Base-by-base conservation (phyloP, 1,284 basidiomycete species). In the Leccinum solheimii region DNA sequence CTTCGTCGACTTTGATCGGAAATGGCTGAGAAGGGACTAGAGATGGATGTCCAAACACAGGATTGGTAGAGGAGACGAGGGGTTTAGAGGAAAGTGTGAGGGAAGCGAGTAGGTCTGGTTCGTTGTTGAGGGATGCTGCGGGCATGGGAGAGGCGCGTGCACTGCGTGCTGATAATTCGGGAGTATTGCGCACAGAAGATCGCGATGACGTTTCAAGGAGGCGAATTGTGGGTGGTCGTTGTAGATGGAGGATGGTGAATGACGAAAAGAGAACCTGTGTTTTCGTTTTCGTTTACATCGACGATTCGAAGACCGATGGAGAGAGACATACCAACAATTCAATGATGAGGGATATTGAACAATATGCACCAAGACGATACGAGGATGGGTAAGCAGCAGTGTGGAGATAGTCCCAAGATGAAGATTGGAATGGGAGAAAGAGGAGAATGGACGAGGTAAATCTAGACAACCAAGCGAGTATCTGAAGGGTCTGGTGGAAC, bases 21-120 rank as follows among this genome's bases (percentile, higher is more conserved):
- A 57, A 62, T 51, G 34, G 63, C 54, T 57, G 57, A 11, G 74
- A 65, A n/a, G 69, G 65, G 3, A 73, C 48, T 54, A 69, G 72
- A 10, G 90, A 92, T 6, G 90, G 82, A 7, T 83, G 68, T 5
- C 91, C 90, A 67, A 92, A 92, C 51, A 91, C 77, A 10, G 86
- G 89, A 36, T 78, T 76, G 61, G 55, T 67, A 63, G 58, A 65
- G 4, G 63, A 62, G 32, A 85, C 70, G 23, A 87, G 75, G 0
- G 88, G 87, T 32, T 85, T 83, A 7, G 83, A 82, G 10, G 89
- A 88, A 30, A 91, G 79, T 0, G 86, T 81, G 36, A 92, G 81
- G 14, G 82, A 72, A 8, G 87, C 80, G 45, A 91, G 71, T 62
- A 90, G 75, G 64, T 88, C 87, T 36, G 81, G 78, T 63, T 88